These are phyloP conservation scores for Pleurotus tuoliensis DNA, from an alignment of 768 basidiomycete species.

Conservation along the genomic window DNA sequence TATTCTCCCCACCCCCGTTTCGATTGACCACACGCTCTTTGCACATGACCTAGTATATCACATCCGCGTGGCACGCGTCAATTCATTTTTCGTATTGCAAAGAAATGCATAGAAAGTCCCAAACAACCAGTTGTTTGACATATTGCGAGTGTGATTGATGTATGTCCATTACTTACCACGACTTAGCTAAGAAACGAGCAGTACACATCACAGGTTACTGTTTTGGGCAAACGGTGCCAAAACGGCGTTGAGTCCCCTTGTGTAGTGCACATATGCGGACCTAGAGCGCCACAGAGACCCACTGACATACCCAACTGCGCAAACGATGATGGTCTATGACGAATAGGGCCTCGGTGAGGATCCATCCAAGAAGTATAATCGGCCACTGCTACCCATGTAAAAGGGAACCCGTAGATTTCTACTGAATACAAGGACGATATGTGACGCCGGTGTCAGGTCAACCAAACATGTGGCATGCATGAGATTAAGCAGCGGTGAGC, in stretches of 20 bases:
- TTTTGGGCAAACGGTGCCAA: neutral
- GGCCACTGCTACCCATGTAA: too few relatives aligned
- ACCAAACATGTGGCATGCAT: too few relatives aligned
- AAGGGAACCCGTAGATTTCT: too few relatives aligned
- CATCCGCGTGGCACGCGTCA: neutral
- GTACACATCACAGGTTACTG: too few relatives aligned
- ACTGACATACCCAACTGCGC: too few relatives aligned
- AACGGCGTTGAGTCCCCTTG: neutral
- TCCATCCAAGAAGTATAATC: too few relatives aligned
- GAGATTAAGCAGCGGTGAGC: too few relatives aligned
- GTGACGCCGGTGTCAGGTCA: too few relatives aligned
- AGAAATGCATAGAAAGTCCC: conserved; percentile 3
- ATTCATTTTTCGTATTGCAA: conserved; percentile 1
- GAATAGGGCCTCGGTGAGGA: too few relatives aligned
- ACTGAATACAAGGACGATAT: too few relatives aligned
- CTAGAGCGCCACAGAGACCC: too few relatives aligned
- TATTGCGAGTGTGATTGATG: neutral
- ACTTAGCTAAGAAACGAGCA: neutral
- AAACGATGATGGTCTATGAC: too few relatives aligned
- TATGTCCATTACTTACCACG: conserved; percentile 1
- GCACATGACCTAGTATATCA: neutral
- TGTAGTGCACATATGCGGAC: neutral
- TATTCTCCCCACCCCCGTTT: neutral
- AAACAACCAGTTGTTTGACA: neutral
- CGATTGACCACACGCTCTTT: neutral